A percentile compares a stretch with the other conserved stretches of the same genome.
phyloP scores from a whole-genome alignment of 768 basidiomycete genomes.

The Exidia glandulosa region DNA sequence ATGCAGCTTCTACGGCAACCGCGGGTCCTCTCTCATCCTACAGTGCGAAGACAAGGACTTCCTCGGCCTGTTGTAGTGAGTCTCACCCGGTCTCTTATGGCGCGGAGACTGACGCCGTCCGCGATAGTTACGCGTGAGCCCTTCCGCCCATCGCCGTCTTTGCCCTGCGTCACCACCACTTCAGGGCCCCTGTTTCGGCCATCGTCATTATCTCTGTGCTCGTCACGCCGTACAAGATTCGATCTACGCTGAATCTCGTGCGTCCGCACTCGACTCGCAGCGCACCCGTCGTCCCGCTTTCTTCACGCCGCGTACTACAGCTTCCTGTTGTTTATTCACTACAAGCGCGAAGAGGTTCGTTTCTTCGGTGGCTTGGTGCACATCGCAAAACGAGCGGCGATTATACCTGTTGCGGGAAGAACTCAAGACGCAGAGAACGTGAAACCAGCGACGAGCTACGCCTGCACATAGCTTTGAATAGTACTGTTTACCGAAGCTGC shows the following conservation, averaged over 20 bases:
- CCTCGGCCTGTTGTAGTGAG: conserved; percentile 13
- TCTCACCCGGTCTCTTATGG: too few species aligned
- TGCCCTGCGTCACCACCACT: conserved; percentile 22
- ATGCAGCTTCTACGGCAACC: conserved; percentile 14
- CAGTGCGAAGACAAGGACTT: conserved; percentile 23
- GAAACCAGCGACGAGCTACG: conserved; percentile 36
- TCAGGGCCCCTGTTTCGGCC: conserved; percentile 15
- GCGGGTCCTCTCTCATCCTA: neutral
- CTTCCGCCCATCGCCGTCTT: conserved; percentile 24
- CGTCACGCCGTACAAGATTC: neutral
- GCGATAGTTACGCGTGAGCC: conserved; percentile 16
- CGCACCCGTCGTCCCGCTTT: conserved; percentile 37
- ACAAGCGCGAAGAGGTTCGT: conserved; percentile 48
- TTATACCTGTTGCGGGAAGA: conserved; percentile 64
- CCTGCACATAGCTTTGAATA: too few species aligned
- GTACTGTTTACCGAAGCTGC: too few species aligned
- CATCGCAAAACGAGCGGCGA: conserved; percentile 39
- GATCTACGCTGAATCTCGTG: neutral
- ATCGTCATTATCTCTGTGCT: neutral
- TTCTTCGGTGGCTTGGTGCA: neutral
- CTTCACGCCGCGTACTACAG: conserved; percentile 57
- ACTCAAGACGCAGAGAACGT: conserved; percentile 66
- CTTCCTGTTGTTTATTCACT: conserved; percentile 71
- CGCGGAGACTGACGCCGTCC: too few species aligned
- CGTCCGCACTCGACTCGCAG: neutral